Evolutionary conservation across 495 filamentous ascomycete species (phyloP).

Genomic region (Aspergillus funiculosus): DNA sequence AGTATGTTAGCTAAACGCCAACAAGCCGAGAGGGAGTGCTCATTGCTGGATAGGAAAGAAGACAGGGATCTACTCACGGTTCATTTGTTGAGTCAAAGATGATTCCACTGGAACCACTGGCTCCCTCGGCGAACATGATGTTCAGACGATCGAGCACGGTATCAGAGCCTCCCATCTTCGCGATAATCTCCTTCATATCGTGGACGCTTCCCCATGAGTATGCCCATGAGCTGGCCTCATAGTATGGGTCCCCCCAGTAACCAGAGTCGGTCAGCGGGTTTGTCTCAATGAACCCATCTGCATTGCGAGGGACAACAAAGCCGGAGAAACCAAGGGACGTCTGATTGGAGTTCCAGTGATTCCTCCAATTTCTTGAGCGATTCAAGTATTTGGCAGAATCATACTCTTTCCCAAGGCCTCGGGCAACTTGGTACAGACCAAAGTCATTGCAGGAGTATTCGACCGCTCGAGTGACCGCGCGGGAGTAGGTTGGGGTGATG

Average conservation of each 20-base stretch:
- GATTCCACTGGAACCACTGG: slow-evolving; percentile 47
- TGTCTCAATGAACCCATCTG: slow-evolving; percentile 51
- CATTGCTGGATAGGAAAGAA: not conserved
- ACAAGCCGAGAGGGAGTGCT: too few species aligned
- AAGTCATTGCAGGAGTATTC: slow-evolving; percentile 72
- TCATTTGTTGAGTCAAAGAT: slow-evolving; percentile 67
- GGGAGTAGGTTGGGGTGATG: slow-evolving; percentile 56
- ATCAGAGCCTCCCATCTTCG: slow-evolving; percentile 49
- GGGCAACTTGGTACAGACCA: slow-evolving; percentile 45
- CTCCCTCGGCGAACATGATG: slow-evolving; percentile 44
- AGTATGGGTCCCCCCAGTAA: slow-evolving; percentile 60
- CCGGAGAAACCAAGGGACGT: slow-evolving; percentile 53
- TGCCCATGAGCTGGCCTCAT: slow-evolving; percentile 62
- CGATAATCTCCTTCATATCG: slow-evolving; percentile 57
- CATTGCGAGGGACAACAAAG: slow-evolving; percentile 57
- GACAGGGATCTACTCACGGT: slow-evolving; percentile 42
- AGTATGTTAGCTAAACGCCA: not conserved
- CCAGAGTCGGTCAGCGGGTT: slow-evolving; percentile 49
- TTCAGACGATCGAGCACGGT: slow-evolving; percentile 31
- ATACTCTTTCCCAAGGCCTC: slow-evolving; percentile 45
- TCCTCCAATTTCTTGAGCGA: slow-evolving; percentile 63
- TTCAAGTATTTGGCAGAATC: slow-evolving; percentile 57
- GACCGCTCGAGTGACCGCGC: slow-evolving; percentile 59
- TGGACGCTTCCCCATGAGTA: slow-evolving; percentile 67
- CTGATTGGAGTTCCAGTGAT: slow-evolving; percentile 60